Conservation (phyloP, 768 basidiomycete species). For the Tephrocybe rancida region DNA sequence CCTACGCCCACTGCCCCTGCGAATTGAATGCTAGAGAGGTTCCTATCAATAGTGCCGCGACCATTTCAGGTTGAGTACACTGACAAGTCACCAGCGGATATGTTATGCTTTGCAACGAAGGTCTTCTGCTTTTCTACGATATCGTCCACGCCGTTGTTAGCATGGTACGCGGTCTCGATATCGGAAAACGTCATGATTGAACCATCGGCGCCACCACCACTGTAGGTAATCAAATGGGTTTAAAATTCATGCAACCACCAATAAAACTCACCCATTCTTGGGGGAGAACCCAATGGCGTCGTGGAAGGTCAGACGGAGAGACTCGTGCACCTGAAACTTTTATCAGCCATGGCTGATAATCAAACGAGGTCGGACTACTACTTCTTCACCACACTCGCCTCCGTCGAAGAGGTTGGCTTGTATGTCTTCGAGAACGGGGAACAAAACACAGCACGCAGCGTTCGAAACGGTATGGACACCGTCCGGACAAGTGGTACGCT, state of each 20-base stretch:
- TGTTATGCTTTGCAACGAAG: conserved; percentile 35
- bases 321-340: conserved; percentile 3
- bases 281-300: conserved; percentile 47
- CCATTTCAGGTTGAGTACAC: conserved; percentile 5
- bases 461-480: conserved; percentile 28
- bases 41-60: background rate
- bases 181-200: conserved; percentile 48
- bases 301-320: conserved; percentile 38
- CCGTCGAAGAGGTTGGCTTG: conserved; percentile 38
- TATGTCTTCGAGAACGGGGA: conserved; percentile 40
- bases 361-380: conserved; percentile 1
- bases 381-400: conserved; percentile 36
- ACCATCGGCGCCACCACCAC: conserved; percentile 50
- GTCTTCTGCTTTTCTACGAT: conserved; percentile 37
- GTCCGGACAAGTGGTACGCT: conserved; percentile 25
- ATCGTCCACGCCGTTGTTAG: conserved; percentile 46
- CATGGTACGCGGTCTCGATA: conserved; percentile 40
- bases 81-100: conserved; percentile 49
- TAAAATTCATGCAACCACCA: background rate
- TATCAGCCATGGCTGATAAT: background rate
- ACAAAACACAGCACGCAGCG: conserved; percentile 39
- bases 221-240: conserved; percentile 11
- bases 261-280: conserved; percentile 31
- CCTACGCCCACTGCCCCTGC: conserved; percentile 45
- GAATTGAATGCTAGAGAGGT: conserved; percentile 39